Evolutionary conservation across 805 yeast species (phyloP), one percentile per base, ranked within the genome.

Genomic region (Monosporozyma aerobia): DNA sequence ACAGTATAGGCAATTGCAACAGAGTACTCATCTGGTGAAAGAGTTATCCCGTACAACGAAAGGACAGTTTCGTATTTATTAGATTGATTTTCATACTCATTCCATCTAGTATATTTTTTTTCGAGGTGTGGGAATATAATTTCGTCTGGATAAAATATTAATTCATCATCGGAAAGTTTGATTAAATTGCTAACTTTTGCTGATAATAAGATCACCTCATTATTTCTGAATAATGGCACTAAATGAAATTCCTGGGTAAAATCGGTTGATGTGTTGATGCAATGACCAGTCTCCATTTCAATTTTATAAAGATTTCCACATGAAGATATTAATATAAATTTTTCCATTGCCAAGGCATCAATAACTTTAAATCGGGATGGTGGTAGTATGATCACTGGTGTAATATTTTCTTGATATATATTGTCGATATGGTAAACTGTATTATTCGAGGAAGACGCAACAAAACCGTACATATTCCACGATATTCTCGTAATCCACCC

Each of bases 101-200:
- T 62, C 70, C 72, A 67, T 47, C 56, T 61, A 37, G 54, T 59
- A 48, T 63, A 58, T 49, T 62, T 63, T 44, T 59, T 59, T 44
- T 63, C 64, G 9, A 67, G 47, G 40, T 61, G 57, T 35, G 64
- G 64, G 19, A 63, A 55, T 7, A 64, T 47, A 16, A 58, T 51
- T 37, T 56, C 51, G 52, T 64, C 68, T 5, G 59, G 49, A 16
- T 43, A 23, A 6, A 60, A 9, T 5, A 16, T 23, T 11, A 41
- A 23, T 23, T 41, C 45, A 3, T 23, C 11, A n/a, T 41, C 45
- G 9, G 30, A 41, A 10, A 41, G n/a, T 3, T 23, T 41, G 5
- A 41, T 11, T 3, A 53, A 53, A 32, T 52, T 54, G 40, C 59
- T 58, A 4, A 58, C 54, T 32, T 55, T 56, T 47, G 57, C 58